Evolutionary conservation across 495 filamentous ascomycete genomes (phyloP), one percentile per base, ranked within the genome.

Genomic region (Cenococcum geophilum): DNA sequence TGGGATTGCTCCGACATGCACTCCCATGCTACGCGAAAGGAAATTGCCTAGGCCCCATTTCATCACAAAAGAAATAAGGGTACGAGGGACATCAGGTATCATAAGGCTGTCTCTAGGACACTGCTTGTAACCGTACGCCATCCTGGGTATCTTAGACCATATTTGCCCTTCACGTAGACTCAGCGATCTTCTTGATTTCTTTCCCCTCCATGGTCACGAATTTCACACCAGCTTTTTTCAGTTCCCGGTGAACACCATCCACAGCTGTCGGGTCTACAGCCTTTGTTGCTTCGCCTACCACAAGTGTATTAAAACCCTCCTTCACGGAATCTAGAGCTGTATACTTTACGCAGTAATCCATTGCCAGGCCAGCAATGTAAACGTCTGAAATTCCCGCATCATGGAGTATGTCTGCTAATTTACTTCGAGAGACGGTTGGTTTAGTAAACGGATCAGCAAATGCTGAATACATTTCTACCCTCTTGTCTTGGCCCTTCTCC

Each of bases 391-490:
- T 78, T n/a, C 73, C 76, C 21, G 72, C 76, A 14, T 77, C 77
- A 45, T 68, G 74, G 60, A 98, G 76, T 54, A 76, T 65, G 8
- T 69, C 74, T 9, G 76, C 79, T 23, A 98, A 74, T 61, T 83
- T 81, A 66, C 79, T 76, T 43, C 76, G 72, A 14, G 66, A 57
- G 0, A 77, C 72, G 55, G 74, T 69, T n/a, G 76, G 71, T 52
- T 83, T 83, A 0, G 75, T 76, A 72, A 89, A 89, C 0, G 87
- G 86, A 71, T 88, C 86, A 52, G 83, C 85, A 70, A 98, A 97
- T 3, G 83, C 89, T 54, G 84, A 89, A 73, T 96, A 97, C 89
- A 95, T 95, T 75, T 98, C 93, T 9, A 95, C 79, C 48, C 79
- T 76, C 36, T 78, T 64, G 61, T 90, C 79, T 64, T 77, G 79